phyloP scores from a whole-genome alignment of 179 eudicot species.

The Spinacia oleracea region DNA sequence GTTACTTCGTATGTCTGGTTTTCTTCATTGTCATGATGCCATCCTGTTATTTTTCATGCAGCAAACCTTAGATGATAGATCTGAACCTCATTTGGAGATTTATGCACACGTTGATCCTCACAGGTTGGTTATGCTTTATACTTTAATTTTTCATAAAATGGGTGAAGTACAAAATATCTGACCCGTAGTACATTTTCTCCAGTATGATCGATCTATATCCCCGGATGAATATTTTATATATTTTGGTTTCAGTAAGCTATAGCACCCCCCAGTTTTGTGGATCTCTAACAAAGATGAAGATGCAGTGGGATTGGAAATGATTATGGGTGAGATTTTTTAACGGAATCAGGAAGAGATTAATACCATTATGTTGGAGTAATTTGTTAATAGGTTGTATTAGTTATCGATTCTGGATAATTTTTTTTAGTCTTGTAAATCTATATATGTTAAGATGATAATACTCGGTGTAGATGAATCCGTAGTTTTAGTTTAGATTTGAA shows the following conservation, averaged over 20 bases:
- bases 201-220: neutral
- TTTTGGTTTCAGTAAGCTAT: neutral
- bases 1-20: neutral
- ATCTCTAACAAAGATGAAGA: neutral
- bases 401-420: neutral
- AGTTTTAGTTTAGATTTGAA: neutral
- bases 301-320: neutral
- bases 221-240: too few relatives aligned
- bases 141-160: neutral
- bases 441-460: neutral
- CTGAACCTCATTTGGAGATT: conserved; percentile 8
- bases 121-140: conserved; percentile 20
- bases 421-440: neutral
- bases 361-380: neutral
- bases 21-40: conserved; percentile 2
- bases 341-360: neutral
- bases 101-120: neutral
- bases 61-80: conserved; percentile 4
- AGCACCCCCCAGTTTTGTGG: neutral
- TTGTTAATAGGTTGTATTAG: neutral
- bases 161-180: neutral
- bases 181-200: neutral
- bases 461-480: neutral
- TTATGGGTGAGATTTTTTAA: neutral
- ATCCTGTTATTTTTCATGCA: conserved; percentile 1